Evolutionary conservation across 225 moss, liverwort and hornwort species (phyloP), one percentile per base, ranked within the genome.

Genomic region (Straminergon stramineum): DNA sequence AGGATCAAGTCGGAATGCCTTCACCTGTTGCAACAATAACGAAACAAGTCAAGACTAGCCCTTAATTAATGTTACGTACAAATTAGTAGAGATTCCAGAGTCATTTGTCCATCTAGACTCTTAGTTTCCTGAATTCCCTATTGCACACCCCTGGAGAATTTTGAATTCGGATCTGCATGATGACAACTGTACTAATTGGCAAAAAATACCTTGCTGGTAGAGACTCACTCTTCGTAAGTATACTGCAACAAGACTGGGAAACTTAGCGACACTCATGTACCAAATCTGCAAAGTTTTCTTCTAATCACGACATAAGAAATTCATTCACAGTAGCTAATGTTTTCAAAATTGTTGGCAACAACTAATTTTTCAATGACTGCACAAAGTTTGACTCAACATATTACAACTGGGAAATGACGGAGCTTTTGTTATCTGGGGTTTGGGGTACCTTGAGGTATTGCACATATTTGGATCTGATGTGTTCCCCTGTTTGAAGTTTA

Each of bases 381-480:
- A 70, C 39, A 82, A 86, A 75, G 57, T 35, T 86, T 67, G 77
- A 76, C 31, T 62, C 43, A 17, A 89, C 22, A 55, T 51, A 43
- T 68, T 30, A 51, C 89, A 86, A 65, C 69, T 39, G 37, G 37
- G 45, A 43, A 68, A 81, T 41, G 53, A 85, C 75, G 57, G 7
- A 74, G 53, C 48, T 86, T 83, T 57, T 57, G 81, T 34, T 63
- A 53, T n/a, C 82, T 32, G 85, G 18, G 70, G 37, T 37, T 92
- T 31, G 4, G 69, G 6, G 82, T 88, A 98, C 98, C 97, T 99
- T 99, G 39, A 99, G 82, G 90, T 99, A 99, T 86, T 96, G 89
- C 83, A 99, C 97, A 87, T 96, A 99, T 86, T 97, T 95, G 15
- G 97, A 99, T 84, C 95, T 95, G 88, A 99, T 88, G 94, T 99